Base-by-base conservation (phyloP, 208 protist genomes). In the Crithidia bombi region DNA sequence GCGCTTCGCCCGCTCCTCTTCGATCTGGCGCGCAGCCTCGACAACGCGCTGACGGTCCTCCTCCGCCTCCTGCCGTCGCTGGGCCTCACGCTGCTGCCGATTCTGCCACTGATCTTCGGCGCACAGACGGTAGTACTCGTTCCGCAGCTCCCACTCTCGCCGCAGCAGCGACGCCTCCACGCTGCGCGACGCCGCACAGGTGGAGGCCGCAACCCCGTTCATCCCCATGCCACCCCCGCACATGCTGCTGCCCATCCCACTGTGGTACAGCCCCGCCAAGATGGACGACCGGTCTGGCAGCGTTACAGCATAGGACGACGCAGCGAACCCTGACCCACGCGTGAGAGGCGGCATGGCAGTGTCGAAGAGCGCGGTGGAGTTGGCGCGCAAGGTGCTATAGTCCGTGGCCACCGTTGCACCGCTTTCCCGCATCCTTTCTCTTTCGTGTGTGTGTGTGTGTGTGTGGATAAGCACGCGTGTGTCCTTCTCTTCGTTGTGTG, bases 301-400 rank as follows among this genome's bases (percentile, higher is more conserved):
- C n/a, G 66, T 57, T 33, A 61, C 59, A 28, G 49, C 59, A 50
- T 70, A 70, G 35, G 69, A 75, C 19, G 23, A n/a, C 0, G 47
- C 38, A 10, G 23, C 41, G 33, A 54, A 36, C 12, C 36, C 32
- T 15, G 68, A 46, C 54, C 78, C 73, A 2, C 69, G 56, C 36
- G 79, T 51, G 19, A 86, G 54, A 14, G 85, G 82, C 19, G 87
- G 85, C 85, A 93, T 93, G 10, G 82, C 84, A 15, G 78, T 61
- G 49, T 75, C 75, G 54, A 84, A 93, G 9, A 76, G 51, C 7
- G 65, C 35, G 0, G 68, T 69, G 19, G 71, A 86, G 23, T 65
- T 75, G n/a, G 68, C 55, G 19, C 70, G 69, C 19, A 81, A n/a
- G 4, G 64, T 54, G n/a, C 61, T 55, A 47, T 64, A 81, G 65